These are phyloP conservation scores for Cutaneotrichosporon dermatis DNA, from an alignment of 1,284 basidiomycete genomes.

Conservation along the genomic window DNA sequence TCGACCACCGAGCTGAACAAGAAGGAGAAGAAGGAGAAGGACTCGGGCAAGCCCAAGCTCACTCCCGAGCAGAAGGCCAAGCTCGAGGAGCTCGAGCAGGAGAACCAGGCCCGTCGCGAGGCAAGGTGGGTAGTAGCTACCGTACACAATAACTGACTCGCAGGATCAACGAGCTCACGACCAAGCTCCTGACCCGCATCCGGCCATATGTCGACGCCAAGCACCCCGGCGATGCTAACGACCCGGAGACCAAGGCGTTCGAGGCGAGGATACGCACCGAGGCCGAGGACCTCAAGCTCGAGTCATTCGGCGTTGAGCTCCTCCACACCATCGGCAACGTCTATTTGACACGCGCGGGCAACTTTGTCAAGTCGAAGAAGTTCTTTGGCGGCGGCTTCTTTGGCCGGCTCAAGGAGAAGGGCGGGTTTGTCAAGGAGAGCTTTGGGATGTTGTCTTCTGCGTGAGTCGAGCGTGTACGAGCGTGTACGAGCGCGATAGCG, in stretches of 20 bases:
- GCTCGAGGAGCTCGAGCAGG: slow-evolving; percentile 70
- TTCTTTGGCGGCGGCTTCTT: slow-evolving; percentile 80
- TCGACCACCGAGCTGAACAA: slow-evolving; percentile 28
- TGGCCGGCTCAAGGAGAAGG: slow-evolving; percentile 91
- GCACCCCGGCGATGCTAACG: slow-evolving; percentile 77
- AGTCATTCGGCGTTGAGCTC: slow-evolving; percentile 97
- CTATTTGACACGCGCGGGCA: slow-evolving; percentile 88
- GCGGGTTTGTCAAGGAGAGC: slow-evolving; percentile 83
- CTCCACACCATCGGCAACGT: slow-evolving; percentile 70
- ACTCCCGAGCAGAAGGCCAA: slow-evolving; percentile 80
- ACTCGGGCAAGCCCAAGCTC: slow-evolving; percentile 56
- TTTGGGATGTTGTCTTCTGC: slow-evolving; percentile 91
- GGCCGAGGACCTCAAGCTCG: slow-evolving; percentile 93
- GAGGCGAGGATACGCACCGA: slow-evolving; percentile 74
- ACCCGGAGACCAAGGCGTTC: slow-evolving; percentile 75
- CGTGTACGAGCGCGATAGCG: no score
- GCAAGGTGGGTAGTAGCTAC: slow-evolving; percentile 51
- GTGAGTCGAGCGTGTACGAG: slow-evolving; percentile 31
- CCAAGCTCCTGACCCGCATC: slow-evolving; percentile 75
- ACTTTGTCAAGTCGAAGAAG: slow-evolving; percentile 85
- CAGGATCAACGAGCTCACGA: slow-evolving; percentile 60
- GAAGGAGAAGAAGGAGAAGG: slow-evolving; percentile 39
- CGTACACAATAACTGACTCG: slow-evolving; percentile 1
- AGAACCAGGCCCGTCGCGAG: slow-evolving; percentile 72
- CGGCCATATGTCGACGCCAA: slow-evolving; percentile 85